Evolutionary conservation across 768 basidiomycete species (phyloP).

Genomic region (Exsudoporus frostii): DNA sequence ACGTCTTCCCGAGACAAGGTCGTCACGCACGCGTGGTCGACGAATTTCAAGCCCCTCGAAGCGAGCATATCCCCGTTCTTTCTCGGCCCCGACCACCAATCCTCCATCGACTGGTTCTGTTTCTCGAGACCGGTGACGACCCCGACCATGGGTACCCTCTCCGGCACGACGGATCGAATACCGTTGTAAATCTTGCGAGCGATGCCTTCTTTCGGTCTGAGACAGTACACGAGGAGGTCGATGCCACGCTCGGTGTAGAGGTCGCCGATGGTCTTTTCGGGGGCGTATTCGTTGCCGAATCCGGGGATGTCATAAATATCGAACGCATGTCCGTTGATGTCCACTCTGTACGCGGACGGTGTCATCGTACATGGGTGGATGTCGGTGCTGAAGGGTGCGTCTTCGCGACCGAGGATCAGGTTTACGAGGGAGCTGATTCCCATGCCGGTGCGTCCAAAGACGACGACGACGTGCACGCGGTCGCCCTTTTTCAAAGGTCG

Average conservation of each 20-base stretch:
- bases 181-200: constrained; percentile 24
- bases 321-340: constrained; percentile 30
- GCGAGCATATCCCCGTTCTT: constrained; percentile 36
- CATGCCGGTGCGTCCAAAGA: constrained; percentile 34
- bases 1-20: constrained; percentile 32
- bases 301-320: constrained; percentile 32
- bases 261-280: constrained; percentile 26
- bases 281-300: constrained; percentile 19
- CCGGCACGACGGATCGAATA: constrained; percentile 27
- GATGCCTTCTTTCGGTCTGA: constrained; percentile 30
- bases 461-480: constrained; percentile 30
- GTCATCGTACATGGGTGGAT: constrained; percentile 28
- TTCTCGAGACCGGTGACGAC: constrained; percentile 38
- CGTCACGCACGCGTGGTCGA: constrained; percentile 43
- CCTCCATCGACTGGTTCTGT: constrained; percentile 28
- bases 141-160: constrained; percentile 38
- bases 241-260: constrained; percentile 31
- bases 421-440: constrained; percentile 33
- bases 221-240: constrained; percentile 31
- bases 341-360: constrained; percentile 26
- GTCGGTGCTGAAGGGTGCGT: constrained; percentile 32
- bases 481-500: constrained; percentile 22
- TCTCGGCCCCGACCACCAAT: constrained; percentile 31
- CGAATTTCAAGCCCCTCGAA: constrained; percentile 33
- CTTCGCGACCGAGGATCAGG: constrained; percentile 31